Evolutionary conservation across 257 asterid genomes (phyloP).

Genomic region (Coffea canephora): DNA sequence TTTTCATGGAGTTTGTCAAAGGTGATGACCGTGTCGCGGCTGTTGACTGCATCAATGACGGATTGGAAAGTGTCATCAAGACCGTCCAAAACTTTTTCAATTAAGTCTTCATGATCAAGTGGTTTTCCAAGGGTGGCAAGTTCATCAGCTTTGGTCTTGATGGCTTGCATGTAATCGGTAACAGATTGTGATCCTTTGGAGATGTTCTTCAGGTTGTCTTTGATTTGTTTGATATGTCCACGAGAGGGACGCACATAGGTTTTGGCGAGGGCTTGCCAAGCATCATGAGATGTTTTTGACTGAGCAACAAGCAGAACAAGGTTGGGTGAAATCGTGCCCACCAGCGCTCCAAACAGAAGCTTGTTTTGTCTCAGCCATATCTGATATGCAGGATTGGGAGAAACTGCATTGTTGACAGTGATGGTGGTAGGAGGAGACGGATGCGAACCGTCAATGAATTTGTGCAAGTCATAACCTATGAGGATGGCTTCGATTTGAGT

Average conservation of each 20-base stretch:
- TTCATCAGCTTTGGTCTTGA: not conserved
- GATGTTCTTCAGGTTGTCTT: not conserved
- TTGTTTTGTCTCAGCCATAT: no score
- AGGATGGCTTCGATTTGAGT: conserved; percentile 6
- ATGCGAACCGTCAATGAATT: not conserved
- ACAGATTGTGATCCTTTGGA: not conserved
- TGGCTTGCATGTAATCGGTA: not conserved
- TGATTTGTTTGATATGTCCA: conserved; percentile 14
- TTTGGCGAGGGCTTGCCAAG: not conserved
- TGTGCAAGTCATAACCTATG: not conserved
- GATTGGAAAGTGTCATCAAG: not conserved
- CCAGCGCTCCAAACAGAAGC: no score
- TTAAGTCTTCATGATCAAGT: not conserved
- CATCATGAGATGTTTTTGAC: not conserved
- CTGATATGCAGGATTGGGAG: no score
- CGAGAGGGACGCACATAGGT: not conserved
- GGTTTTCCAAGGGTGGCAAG: not conserved
- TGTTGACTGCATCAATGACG: not conserved
- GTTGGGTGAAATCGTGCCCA: no score
- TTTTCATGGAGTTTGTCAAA: conserved; percentile 10
- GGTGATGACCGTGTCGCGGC: not conserved
- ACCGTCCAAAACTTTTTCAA: not conserved
- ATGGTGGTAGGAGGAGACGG: no score
- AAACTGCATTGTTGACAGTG: no score
- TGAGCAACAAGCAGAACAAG: no score